Evolutionary conservation across 2,329 filamentous ascomycete species (phyloP).

Genomic region (Botrytis medusae): DNA sequence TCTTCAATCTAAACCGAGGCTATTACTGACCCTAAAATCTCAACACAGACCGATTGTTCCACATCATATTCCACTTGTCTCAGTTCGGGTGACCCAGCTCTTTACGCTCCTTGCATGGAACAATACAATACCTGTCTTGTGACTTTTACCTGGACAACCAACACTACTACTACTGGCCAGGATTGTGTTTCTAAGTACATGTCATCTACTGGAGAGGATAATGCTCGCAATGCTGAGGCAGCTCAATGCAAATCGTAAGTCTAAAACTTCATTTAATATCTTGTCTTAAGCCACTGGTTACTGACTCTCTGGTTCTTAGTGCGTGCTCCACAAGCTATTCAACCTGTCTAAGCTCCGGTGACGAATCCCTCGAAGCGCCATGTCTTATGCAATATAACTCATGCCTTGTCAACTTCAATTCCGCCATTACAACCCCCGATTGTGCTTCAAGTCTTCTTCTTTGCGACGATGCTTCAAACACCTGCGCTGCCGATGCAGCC

Average conservation of each 20-base stretch:
- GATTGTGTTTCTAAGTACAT: slow-evolving; percentile 27
- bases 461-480: slow-evolving; percentile 17
- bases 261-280: neutral
- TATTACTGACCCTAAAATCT: neutral
- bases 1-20: neutral
- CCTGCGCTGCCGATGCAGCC: slow-evolving; percentile 16
- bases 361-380: slow-evolving; percentile 16
- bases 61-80: slow-evolving; percentile 10
- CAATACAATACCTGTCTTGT: slow-evolving; percentile 15
- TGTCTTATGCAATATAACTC: slow-evolving; percentile 22
- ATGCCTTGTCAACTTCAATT: slow-evolving; percentile 17
- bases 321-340: neutral
- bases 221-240: slow-evolving; percentile 18
- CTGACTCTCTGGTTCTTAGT: neutral
- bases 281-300: neutral
- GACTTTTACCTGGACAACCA: neutral
- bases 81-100: slow-evolving; percentile 1
- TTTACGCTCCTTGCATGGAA: slow-evolving; percentile 1
- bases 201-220: slow-evolving; percentile 18
- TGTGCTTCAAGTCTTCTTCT: neutral
- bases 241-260: slow-evolving; percentile 26
- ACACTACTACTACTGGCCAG: neutral
- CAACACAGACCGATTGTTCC: neutral
- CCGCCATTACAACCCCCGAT: neutral
- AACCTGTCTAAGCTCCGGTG: slow-evolving; percentile 20